A percentile compares a stretch with the other conserved stretches of the same genome.
phyloP scores from a whole-genome alignment of 768 basidiomycete species.

The Lactarius deliciosus region DNA sequence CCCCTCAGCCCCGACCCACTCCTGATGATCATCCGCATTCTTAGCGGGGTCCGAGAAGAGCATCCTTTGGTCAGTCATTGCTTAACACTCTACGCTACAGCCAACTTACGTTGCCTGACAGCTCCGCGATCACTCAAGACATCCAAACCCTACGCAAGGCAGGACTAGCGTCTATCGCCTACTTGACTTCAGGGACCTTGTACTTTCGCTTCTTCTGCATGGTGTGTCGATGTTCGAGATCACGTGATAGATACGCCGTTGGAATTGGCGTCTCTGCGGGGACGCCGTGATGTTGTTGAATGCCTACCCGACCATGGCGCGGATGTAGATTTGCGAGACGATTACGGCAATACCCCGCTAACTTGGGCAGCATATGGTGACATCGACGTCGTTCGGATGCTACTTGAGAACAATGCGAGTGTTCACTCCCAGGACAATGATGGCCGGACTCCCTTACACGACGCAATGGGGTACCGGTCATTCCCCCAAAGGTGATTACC shows the following conservation, averaged over 20 bases:
- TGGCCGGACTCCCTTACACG: background rate
- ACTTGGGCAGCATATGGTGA: background rate
- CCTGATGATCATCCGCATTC: no score
- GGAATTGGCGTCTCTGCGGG: background rate
- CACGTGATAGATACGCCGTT: no score
- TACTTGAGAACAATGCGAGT: background rate
- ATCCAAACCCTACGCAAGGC: background rate
- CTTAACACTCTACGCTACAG: background rate
- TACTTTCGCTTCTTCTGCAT: no score
- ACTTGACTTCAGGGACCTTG: background rate
- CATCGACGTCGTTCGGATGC: background rate
- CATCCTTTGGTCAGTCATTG: background rate
- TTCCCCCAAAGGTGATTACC: background rate
- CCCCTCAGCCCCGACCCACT: background rate
- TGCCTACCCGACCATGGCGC: background rate
- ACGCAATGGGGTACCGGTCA: background rate
- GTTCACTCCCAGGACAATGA: background rate
- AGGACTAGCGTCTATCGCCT: fast-evolving
- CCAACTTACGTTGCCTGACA: background rate
- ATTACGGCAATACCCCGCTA: background rate
- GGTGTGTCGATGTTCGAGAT: no score
- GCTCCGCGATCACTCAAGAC: background rate
- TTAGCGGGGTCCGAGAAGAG: no score
- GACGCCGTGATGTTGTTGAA: background rate
- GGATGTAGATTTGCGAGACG: background rate